A percentile compares a stretch with the other conserved stretches of the same genome.
Conservation (phyloP, 257 asterid genomes). For the Lycium barbarum region DNA sequence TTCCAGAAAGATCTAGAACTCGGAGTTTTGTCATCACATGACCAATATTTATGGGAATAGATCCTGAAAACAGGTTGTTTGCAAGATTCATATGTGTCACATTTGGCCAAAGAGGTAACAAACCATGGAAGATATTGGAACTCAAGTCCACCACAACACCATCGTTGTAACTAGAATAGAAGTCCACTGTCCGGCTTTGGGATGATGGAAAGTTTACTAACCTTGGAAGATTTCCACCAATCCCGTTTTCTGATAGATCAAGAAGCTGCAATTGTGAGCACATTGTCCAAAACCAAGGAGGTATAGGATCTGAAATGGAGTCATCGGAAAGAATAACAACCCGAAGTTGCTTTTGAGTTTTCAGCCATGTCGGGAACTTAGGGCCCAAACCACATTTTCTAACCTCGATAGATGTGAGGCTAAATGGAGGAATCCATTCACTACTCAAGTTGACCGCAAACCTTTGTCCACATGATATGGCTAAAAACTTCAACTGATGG, state of each 20-base stretch:
- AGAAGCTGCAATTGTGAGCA: conserved; percentile 1
- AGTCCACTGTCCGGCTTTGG: background rate
- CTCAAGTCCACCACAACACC: conserved; percentile 26
- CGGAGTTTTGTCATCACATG: conserved; percentile 23
- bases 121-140: conserved; percentile 1
- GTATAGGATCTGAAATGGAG: conserved; percentile 36
- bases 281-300: conserved; percentile 42
- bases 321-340: conserved; percentile 23
- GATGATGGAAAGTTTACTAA: conserved; percentile 19
- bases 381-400: conserved; percentile 37
- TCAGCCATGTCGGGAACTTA: conserved; percentile 40
- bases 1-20: conserved; percentile 28
- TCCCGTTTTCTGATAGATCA: background rate
- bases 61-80: conserved; percentile 31
- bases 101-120: conserved; percentile 28
- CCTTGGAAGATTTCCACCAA: conserved; percentile 26
- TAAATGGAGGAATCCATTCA: conserved; percentile 43
- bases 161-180: background rate
- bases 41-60: conserved; percentile 24
- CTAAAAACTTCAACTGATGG: conserved; percentile 35
- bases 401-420: conserved; percentile 33
- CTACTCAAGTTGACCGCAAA: conserved; percentile 31
- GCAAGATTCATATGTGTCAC: conserved; percentile 20
- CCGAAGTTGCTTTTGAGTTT: conserved; percentile 34
- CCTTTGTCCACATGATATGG: conserved; percentile 31